These are phyloP conservation scores for Ophiostoma pallidulum DNA, from an alignment of 2,329 filamentous ascomycete species.

Conservation along the genomic window DNA sequence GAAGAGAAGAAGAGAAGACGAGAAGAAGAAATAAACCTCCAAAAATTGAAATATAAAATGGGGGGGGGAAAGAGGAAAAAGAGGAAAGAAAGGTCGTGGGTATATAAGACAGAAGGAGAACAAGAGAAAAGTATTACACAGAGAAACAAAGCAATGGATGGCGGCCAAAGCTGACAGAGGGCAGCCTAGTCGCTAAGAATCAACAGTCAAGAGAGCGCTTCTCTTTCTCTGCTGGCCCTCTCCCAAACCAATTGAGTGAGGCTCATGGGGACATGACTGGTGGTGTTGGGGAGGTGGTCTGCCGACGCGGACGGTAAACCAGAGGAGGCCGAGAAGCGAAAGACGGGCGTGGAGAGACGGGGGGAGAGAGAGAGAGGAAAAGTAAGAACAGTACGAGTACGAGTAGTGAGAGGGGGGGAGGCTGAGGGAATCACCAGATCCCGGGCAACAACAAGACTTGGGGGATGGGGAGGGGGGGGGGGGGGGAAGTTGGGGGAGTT, in stretches of 20 bases:
- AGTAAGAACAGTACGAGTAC: too few relatives aligned
- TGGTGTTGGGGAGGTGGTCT: slow-evolving; percentile 10
- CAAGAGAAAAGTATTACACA: background rate
- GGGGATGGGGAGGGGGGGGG: too few relatives aligned
- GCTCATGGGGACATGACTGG: slow-evolving; percentile 27
- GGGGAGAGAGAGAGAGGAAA: background rate
- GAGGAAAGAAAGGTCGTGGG: background rate
- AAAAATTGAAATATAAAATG: too few relatives aligned
- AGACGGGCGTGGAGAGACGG: background rate
- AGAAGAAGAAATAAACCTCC: background rate
- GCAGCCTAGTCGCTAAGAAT: background rate
- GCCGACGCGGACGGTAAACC: slow-evolving; percentile 13
- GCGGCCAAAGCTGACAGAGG: background rate
- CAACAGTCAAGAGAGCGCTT: background rate
- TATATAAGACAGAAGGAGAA: background rate
- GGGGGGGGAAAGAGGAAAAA: background rate
- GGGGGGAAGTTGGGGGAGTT: too few relatives aligned
- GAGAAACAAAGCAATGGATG: background rate
- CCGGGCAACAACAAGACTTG: background rate
- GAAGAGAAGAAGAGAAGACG: background rate
- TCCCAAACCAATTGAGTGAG: slow-evolving; percentile 23
- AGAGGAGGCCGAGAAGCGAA: background rate
- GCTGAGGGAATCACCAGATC: background rate
- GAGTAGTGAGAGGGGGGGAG: background rate
- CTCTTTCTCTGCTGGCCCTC: slow-evolving; percentile 19